These are phyloP conservation scores for Begonia loranthoides DNA, from an alignment of 306 rosid genomes.

Conservation along the genomic window DNA sequence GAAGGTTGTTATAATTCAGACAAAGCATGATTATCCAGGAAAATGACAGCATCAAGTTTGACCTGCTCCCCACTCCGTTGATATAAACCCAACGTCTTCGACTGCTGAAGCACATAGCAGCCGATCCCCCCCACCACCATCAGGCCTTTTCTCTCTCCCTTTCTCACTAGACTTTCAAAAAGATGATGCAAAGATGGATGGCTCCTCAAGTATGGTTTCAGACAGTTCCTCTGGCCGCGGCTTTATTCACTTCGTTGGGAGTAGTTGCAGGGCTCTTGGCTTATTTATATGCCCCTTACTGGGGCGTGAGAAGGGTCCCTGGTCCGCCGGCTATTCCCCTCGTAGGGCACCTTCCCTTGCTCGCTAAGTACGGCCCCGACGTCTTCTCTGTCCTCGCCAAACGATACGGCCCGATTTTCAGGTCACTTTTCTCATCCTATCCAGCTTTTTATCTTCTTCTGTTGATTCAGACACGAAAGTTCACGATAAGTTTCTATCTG, in stretches of 20 bases:
- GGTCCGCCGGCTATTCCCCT: slow-evolving; percentile 74
- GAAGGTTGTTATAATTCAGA: too few relatives aligned
- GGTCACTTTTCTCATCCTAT: slow-evolving; percentile 23
- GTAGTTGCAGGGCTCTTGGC: slow-evolving; percentile 30
- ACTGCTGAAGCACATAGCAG: too few relatives aligned
- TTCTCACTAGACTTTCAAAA: background rate
- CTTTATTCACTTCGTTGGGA: slow-evolving; percentile 26
- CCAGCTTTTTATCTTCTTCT: background rate
- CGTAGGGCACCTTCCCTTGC: slow-evolving; percentile 80
- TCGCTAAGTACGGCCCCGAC: slow-evolving; percentile 80
- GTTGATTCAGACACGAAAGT: too few relatives aligned
- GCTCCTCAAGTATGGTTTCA: slow-evolving; percentile 3
- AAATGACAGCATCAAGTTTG: too few relatives aligned
- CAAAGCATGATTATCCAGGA: too few relatives aligned
- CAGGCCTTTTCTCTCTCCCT: background rate
- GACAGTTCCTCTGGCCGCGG: slow-evolving; percentile 18
- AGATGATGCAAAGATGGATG: slow-evolving; percentile 9
- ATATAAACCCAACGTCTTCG: too few relatives aligned
- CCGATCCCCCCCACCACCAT: too few relatives aligned
- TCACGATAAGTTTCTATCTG: too few relatives aligned
- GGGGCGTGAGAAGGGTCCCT: slow-evolving; percentile 79
- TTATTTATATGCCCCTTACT: slow-evolving; percentile 56
- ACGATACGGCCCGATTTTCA: slow-evolving; percentile 85
- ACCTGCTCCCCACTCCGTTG: too few relatives aligned
- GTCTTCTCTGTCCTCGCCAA: slow-evolving; percentile 81